Conservation (phyloP, 352 stramenopile species). For the Globisporangium okanoganense region DNA sequence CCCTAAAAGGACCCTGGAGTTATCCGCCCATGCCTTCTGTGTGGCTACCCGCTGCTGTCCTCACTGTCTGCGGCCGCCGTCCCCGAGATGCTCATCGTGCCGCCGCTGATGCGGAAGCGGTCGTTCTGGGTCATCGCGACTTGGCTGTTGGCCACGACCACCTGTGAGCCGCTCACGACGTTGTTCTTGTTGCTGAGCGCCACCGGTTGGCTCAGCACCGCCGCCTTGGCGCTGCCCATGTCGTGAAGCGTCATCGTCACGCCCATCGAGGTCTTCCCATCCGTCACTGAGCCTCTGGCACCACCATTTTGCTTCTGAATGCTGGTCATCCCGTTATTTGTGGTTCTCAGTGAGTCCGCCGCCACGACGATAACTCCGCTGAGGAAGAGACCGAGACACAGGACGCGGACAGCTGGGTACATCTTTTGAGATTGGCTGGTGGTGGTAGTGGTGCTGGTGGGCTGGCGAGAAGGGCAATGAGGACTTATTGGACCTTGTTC, state of each 20-base stretch:
- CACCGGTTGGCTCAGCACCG: not conserved
- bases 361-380: no score
- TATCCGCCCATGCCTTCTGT: not conserved
- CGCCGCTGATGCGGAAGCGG: not conserved
- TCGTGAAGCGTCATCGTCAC: not conserved
- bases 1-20: not conserved
- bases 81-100: not conserved
- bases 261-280: conserved; percentile 1
- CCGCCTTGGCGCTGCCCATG: not conserved
- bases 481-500: no score
- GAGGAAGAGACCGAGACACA: not conserved
- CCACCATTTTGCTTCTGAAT: conserved; percentile 9
- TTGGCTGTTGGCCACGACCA: conserved; percentile 3
- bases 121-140: not conserved
- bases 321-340: not conserved
- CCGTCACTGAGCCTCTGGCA: not conserved
- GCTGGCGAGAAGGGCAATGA: not conserved
- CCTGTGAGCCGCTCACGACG: not conserved
- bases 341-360: not conserved
- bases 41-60: not conserved
- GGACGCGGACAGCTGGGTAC: not conserved
- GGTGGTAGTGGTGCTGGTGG: not conserved
- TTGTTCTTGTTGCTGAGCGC: conserved; percentile 5
- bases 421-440: not conserved
- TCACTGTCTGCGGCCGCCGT: not conserved